Conservation (phyloP, 2,329 filamentous ascomycete genomes). For the Ascochyta rabiei region DNA sequence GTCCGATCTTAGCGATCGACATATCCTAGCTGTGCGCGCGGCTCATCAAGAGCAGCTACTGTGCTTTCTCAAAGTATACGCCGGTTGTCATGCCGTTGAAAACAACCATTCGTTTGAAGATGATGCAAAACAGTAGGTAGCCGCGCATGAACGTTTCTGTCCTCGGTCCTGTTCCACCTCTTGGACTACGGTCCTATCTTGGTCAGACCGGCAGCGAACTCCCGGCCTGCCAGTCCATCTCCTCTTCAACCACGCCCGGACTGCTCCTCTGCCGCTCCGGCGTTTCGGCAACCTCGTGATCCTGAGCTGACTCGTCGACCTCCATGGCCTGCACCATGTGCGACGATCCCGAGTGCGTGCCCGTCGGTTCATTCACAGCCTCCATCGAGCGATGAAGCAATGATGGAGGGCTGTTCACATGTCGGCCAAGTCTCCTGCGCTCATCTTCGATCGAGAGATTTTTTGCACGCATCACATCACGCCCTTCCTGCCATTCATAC, state of each 20-base stretch:
- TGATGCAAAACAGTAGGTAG: too few relatives aligned
- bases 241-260: not conserved
- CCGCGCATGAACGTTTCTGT: too few relatives aligned
- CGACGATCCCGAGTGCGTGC: not conserved
- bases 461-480: not conserved
- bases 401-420: too few relatives aligned
- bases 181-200: not conserved
- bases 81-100: too few relatives aligned
- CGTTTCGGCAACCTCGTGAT: not conserved
- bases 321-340: not conserved
- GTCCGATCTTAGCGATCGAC: too few relatives aligned
- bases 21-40: too few relatives aligned
- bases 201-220: not conserved
- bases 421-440: not conserved
- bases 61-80: too few relatives aligned
- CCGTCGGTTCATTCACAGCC: not conserved
- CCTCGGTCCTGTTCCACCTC: not conserved
- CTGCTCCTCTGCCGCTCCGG: not conserved
- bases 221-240: not conserved
- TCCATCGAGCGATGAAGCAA: not conserved
- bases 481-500: not conserved
- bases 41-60: too few relatives aligned
- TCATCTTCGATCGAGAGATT: not conserved
- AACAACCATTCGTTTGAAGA: too few relatives aligned
- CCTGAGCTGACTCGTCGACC: not conserved